Evolutionary conservation across 2,329 filamentous ascomycete species (phyloP).

Genomic region (Cordyceps fumosorosea): DNA sequence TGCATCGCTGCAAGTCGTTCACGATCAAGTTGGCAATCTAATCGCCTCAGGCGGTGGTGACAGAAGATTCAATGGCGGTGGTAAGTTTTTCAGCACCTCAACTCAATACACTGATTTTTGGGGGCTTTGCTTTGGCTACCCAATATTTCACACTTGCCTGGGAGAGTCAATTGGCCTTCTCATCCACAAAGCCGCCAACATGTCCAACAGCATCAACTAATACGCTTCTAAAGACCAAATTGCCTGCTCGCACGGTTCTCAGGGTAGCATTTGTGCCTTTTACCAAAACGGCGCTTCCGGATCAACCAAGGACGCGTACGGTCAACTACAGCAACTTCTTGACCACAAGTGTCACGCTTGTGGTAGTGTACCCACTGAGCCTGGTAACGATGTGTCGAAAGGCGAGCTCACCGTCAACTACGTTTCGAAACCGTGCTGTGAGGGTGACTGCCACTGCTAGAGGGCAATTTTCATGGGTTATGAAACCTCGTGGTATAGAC

Average conservation of each 20-base stretch:
- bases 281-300: conserved; percentile 12
- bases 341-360: conserved; percentile 11
- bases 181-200: background rate
- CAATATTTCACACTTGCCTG: background rate
- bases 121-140: too few species aligned
- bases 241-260: conserved; percentile 13
- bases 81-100: background rate
- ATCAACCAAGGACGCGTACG: conserved; percentile 9
- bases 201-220: background rate
- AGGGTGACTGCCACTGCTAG: conserved; percentile 11
- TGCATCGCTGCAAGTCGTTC: conserved; percentile 12
- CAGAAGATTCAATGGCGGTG: conserved; percentile 7
- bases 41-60: conserved; percentile 10
- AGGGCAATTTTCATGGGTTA: too few species aligned
- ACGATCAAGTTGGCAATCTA: conserved; percentile 14
- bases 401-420: conserved; percentile 13
- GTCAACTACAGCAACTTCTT: conserved; percentile 9
- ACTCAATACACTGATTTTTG: too few species aligned
- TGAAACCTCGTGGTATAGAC: too few species aligned
- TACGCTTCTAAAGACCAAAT: conserved; percentile 8
- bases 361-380: conserved; percentile 10
- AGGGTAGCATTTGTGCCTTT: conserved; percentile 11
- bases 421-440: conserved; percentile 7
- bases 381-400: conserved; percentile 13
- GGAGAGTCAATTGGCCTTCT: background rate